A percentile compares a stretch with the other conserved stretches of the same genome.
These are phyloP conservation scores for Saccharomycopsis hybrid DNA, from an alignment of 1,139 yeast species.

Conservation along the genomic window DNA sequence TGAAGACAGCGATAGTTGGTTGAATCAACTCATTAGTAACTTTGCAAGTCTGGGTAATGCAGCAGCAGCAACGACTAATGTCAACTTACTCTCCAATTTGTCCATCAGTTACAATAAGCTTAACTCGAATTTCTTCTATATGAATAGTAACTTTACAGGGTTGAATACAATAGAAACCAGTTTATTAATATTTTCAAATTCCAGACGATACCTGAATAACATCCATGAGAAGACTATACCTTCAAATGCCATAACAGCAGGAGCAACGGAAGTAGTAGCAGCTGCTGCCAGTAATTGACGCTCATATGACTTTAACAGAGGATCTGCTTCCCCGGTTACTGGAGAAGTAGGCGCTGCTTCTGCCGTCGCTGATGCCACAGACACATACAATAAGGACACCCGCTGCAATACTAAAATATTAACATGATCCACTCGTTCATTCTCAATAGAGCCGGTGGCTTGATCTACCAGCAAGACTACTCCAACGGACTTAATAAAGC, in stretches of 20 bases:
- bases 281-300: too few relatives aligned
- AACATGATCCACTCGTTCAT: slow-evolving; percentile 51
- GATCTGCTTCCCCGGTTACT: too few relatives aligned
- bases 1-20: neutral
- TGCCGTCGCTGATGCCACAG: neutral
- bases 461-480: slow-evolving; percentile 75
- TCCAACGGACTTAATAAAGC: slow-evolving; percentile 47
- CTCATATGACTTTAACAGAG: neutral
- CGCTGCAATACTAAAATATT: too few relatives aligned
- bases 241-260: too few relatives aligned
- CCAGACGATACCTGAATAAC: slow-evolving; percentile 59
- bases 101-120: slow-evolving; percentile 16
- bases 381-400: too few relatives aligned
- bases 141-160: slow-evolving; percentile 46
- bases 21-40: slow-evolving; percentile 8
- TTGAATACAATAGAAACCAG: slow-evolving; percentile 55
- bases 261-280: too few relatives aligned
- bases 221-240: slow-evolving; percentile 25
- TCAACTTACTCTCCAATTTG: slow-evolving; percentile 7
- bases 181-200: slow-evolving; percentile 50
- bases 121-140: slow-evolving; percentile 16
- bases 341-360: neutral
- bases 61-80: slow-evolving; percentile 9
- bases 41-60: slow-evolving; percentile 11
- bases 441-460: slow-evolving; percentile 83